Conservation (phyloP, 2,329 filamentous ascomycete genomes). For the Keithomyces neogunnii region DNA sequence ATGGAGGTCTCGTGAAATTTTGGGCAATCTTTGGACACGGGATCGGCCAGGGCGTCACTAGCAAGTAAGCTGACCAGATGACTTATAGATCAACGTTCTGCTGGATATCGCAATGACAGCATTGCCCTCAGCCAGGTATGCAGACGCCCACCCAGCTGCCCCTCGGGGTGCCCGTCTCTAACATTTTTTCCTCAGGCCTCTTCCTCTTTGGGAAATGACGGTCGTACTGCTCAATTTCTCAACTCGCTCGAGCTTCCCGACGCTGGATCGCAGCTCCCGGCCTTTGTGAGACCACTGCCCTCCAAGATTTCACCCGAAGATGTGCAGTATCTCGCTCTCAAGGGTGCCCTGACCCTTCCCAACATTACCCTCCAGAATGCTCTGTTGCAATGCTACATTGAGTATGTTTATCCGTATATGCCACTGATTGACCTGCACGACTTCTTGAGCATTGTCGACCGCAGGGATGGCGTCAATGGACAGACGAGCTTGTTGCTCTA, state of each 20-base stretch:
- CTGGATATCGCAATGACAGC: conserved; percentile 23
- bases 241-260: conserved; percentile 40
- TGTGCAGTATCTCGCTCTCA: conserved; percentile 71
- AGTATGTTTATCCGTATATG: conserved; percentile 93
- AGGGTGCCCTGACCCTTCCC: conserved; percentile 77
- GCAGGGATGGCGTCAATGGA: conserved; percentile 58
- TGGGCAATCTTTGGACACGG: too few species aligned
- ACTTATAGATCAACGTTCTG: conserved; percentile 25
- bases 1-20: too few species aligned
- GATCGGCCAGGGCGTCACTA: too few species aligned
- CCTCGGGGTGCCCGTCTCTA: neutral
- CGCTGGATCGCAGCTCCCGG: conserved; percentile 41
- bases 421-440: conserved; percentile 66
- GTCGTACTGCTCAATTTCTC: conserved; percentile 34
- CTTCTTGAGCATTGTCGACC: conserved; percentile 52
- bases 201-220: conserved; percentile 21
- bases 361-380: conserved; percentile 64
- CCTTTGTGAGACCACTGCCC: conserved; percentile 74
- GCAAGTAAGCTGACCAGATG: conserved; percentile 2
- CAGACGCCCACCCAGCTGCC: conserved; percentile 12
- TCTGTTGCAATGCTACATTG: conserved; percentile 71
- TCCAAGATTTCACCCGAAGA: conserved; percentile 71
- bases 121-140: conserved; percentile 16
- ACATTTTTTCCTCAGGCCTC: neutral
- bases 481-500: conserved; percentile 80